Conservation (phyloP, 352 stramenopile species). For the Globisporangium apiculatum region DNA sequence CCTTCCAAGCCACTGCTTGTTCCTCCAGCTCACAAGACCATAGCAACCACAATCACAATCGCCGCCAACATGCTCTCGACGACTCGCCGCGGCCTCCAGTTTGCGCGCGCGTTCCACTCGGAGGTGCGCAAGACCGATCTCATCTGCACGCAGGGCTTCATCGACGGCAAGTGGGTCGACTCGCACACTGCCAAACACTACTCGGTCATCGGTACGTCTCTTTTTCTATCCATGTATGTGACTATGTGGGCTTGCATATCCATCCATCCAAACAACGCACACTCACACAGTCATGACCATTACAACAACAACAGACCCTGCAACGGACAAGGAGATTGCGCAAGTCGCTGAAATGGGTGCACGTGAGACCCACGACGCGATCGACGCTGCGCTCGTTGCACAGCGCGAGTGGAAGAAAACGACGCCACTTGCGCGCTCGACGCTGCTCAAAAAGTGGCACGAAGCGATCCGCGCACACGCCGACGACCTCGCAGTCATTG, state of each 20-base stretch:
- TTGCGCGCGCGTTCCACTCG: conserved; percentile 28
- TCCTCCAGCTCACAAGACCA: not conserved
- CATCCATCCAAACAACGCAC: not conserved
- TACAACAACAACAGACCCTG: conserved; percentile 35
- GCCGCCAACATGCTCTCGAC: conserved; percentile 8
- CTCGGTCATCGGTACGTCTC: conserved; percentile 42
- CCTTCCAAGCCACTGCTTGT: not conserved
- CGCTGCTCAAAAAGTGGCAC: conserved; percentile 79
- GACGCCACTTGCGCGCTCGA: conserved; percentile 52
- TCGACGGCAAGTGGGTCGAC: conserved; percentile 73
- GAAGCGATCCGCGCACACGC: conserved; percentile 58
- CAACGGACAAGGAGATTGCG: conserved; percentile 67
- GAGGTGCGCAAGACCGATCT: conserved; percentile 57
- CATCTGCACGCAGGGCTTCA: conserved; percentile 69
- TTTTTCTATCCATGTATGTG: not conserved
- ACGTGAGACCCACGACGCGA: conserved; percentile 63
- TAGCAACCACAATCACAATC: not conserved
- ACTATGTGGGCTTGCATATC: not conserved
- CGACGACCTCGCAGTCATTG: conserved; percentile 87
- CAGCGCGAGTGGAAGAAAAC: conserved; percentile 71
- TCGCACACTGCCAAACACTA: conserved; percentile 48
- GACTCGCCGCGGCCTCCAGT: conserved; percentile 5
- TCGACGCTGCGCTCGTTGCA: conserved; percentile 53
- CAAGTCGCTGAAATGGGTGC: conserved; percentile 63
- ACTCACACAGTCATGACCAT: too few relatives aligned